These are phyloP conservation scores for Venturia nashicola DNA, from an alignment of 2,329 filamentous ascomycete species.

Conservation along the genomic window DNA sequence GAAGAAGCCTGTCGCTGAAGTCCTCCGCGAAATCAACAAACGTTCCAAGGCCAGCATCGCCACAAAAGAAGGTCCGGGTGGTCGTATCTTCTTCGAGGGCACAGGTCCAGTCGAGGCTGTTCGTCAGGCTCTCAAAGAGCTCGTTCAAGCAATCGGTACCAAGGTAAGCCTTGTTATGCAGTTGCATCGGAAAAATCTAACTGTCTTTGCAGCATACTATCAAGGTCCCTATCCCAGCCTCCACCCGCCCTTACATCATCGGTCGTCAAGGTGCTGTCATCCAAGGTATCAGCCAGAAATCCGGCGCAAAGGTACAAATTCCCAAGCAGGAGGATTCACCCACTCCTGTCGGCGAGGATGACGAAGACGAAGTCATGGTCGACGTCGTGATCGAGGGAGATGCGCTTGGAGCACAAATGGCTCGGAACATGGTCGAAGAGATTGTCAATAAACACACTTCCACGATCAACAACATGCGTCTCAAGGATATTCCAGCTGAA, in stretches of 20 bases:
- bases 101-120: constrained; percentile 74
- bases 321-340: constrained; percentile 62
- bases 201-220: constrained; percentile 43
- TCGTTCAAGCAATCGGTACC: constrained; percentile 75
- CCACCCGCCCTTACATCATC: constrained; percentile 80
- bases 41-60: constrained; percentile 78
- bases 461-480: constrained; percentile 47
- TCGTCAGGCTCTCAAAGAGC: constrained; percentile 77
- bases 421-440: constrained; percentile 69
- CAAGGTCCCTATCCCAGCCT: constrained; percentile 70
- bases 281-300: constrained; percentile 78
- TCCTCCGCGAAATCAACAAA: constrained; percentile 84
- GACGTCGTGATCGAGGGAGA: constrained; percentile 88
- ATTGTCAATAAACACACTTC: constrained; percentile 81
- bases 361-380: constrained; percentile 65
- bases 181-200: constrained; percentile 10
- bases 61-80: constrained; percentile 60
- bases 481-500: constrained; percentile 74
- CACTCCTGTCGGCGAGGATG: constrained; percentile 46
- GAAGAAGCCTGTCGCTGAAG: constrained; percentile 73
- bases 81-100: constrained; percentile 69
- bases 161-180: constrained; percentile 45
- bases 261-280: constrained; percentile 84
- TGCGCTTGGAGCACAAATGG: constrained; percentile 72
- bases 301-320: constrained; percentile 80